Base-by-base conservation (phyloP, 2,329 filamentous ascomycete species). In the Apiospora aurea region DNA sequence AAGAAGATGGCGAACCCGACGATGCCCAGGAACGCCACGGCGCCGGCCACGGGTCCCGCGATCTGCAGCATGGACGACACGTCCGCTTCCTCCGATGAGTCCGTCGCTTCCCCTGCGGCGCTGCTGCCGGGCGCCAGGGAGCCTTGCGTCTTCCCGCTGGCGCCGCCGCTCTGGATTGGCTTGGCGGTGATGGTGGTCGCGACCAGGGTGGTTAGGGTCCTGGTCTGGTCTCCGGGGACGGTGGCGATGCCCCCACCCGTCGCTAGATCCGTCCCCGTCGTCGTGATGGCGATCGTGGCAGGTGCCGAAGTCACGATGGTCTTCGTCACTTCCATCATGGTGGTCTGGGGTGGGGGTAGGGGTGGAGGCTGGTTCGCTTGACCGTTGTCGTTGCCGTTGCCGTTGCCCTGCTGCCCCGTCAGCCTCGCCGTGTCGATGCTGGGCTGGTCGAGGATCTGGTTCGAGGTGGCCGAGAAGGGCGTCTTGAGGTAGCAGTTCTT, bases 401-500 rank as follows among this genome's bases (percentile, higher is more conserved):
- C 24, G 6, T 49, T 69, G 16, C n/a, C 18, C 2, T 24, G n/a
- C 34, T 47, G 34, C 10, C 1, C 6, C 4, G 34, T 1, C 44
- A 69, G 10, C 10, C 44, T 24, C 13, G 67, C 67, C 14, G 67
- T 69, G 14, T 69, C 67, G 18, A 49, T n/a, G 11, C 47, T 4
- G 44, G 67, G 11, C 18, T 38, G 44, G 16, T 69, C 26, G 6
- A 38, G 10, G 18, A 69, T 7, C 44, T 69, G 34, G 26, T n/a
- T 38, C 11, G 61, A 24, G 18, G 61, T 67, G 4, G 61, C 13
- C 49, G 71, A 64, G 18, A 74, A 70, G 6, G 69, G 29, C 21
- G 75, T 71, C 57, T 75, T 77, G 41, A 81, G 74, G 16, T 76
- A 74, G 69, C 80, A 82, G 16, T 72, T 76, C 21, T 67, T 72